These are phyloP conservation scores for Malassezia obtusa DNA, from an alignment of 1,284 basidiomycete species.

Conservation along the genomic window DNA sequence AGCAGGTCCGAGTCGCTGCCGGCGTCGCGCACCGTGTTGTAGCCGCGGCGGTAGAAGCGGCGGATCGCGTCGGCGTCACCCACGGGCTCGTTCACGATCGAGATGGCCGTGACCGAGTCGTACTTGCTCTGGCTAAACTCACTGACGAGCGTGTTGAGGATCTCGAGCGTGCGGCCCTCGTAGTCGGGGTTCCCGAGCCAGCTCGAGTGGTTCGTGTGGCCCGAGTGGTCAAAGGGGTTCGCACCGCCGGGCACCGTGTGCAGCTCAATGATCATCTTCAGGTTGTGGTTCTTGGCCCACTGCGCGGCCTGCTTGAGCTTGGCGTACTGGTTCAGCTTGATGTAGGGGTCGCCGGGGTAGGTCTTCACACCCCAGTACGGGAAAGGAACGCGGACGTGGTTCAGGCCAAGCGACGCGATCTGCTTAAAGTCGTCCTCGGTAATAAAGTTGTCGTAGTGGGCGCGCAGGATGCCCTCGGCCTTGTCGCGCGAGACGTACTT, in stretches of 20 bases:
- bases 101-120: constrained; percentile 32
- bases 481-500: constrained; percentile 54
- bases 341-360: constrained; percentile 67
- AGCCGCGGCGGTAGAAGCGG: constrained; percentile 31
- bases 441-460: constrained; percentile 72
- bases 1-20: constrained; percentile 21
- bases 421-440: constrained; percentile 64
- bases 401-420: constrained; percentile 50
- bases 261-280: constrained; percentile 73
- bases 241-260: constrained; percentile 51
- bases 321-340: constrained; percentile 63
- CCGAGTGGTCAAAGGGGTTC: constrained; percentile 54
- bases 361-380: constrained; percentile 87
- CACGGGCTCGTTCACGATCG: constrained; percentile 40
- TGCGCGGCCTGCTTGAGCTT: constrained; percentile 57
- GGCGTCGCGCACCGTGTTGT: constrained; percentile 33
- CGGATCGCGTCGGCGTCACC: constrained; percentile 22
- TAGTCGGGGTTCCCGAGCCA: constrained; percentile 65
- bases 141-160: constrained; percentile 55
- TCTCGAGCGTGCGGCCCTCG: constrained; percentile 60
- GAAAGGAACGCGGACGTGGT: constrained; percentile 77
- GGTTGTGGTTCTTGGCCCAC: constrained; percentile 65
- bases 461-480: constrained; percentile 25
- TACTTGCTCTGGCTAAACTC: constrained; percentile 31
- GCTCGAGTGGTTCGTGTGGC: constrained; percentile 58